Evolutionary conservation across 768 basidiomycete species (phyloP).

Genomic region (Cubamyces lactineus): DNA sequence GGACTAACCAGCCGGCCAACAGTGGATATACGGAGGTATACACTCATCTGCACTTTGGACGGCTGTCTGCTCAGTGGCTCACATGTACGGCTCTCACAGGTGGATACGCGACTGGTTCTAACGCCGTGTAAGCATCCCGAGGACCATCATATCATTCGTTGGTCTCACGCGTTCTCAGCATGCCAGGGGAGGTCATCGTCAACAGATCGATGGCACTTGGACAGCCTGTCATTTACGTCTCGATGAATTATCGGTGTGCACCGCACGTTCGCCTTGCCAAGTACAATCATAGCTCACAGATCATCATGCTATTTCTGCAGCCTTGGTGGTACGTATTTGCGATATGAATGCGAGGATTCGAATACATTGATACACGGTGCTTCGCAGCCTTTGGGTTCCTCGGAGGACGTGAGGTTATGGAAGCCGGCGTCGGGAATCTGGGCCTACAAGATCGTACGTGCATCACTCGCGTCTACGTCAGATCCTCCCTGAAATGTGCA

Average conservation of each 20-base stretch:
- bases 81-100: neutral
- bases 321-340: constrained; percentile 22
- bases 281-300: too few relatives aligned
- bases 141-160: neutral
- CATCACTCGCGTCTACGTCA: neutral
- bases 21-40: constrained; percentile 21
- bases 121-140: neutral
- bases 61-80: too few relatives aligned
- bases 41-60: too few relatives aligned
- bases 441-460: constrained; percentile 42
- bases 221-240: constrained; percentile 53
- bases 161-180: constrained; percentile 31
- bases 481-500: neutral
- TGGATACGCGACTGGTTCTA: constrained; percentile 13
- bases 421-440: constrained; percentile 35
- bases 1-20: neutral
- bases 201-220: constrained; percentile 46
- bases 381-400: constrained; percentile 30
- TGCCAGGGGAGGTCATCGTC: constrained; percentile 47
- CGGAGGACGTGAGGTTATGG: constrained; percentile 26
- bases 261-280: too few relatives aligned
- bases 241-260: constrained; percentile 51
- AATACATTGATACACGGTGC: neutral
- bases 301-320: constrained; percentile 27
- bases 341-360: too few relatives aligned